phyloP scores from a whole-genome alignment of 2,329 filamentous ascomycete species.

The Dactylellina parvicollis region DNA sequence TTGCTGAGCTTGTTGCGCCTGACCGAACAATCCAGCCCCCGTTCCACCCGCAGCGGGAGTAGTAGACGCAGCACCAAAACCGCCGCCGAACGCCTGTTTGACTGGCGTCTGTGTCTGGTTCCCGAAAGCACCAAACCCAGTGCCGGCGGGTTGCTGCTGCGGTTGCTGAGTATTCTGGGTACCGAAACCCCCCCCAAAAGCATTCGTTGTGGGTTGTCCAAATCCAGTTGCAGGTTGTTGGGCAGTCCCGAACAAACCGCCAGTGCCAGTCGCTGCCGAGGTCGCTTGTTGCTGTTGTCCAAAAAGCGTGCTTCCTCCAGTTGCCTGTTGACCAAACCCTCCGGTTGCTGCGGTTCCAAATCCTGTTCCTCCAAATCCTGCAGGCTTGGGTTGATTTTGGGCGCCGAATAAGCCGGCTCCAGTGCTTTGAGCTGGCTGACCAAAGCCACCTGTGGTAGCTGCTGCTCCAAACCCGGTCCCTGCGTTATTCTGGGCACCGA shows the following conservation, averaged over 20 bases:
- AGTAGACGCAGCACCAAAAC: conserved; percentile 45
- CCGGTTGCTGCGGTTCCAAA: conserved; percentile 53
- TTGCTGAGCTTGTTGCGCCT: conserved; percentile 62
- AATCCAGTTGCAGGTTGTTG: conserved; percentile 60
- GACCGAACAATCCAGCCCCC: conserved; percentile 53
- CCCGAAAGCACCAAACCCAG: conserved; percentile 58
- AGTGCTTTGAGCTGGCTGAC: conserved; percentile 29
- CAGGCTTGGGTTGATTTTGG: conserved; percentile 61
- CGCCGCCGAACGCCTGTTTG: conserved; percentile 44
- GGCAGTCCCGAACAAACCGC: conserved; percentile 62
- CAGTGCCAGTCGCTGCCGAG: conserved; percentile 59
- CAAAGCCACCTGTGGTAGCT: conserved; percentile 44
- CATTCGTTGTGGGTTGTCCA: conserved; percentile 61
- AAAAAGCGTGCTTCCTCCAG: conserved; percentile 62
- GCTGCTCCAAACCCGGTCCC: conserved; percentile 56
- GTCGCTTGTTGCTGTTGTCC: conserved; percentile 58
- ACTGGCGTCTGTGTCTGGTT: conserved; percentile 29
- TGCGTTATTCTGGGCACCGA: conserved; percentile 56
- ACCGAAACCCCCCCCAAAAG: conserved; percentile 52
- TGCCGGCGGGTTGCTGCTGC: conserved; percentile 53
- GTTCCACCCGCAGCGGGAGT: conserved; percentile 38
- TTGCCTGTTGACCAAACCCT: conserved; percentile 54
- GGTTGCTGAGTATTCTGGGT: conserved; percentile 54
- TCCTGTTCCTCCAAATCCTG: conserved; percentile 57
- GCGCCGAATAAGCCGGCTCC: conserved; percentile 60